A percentile compares a stretch with the other conserved stretches of the same genome.
phyloP scores from a whole-genome alignment of 352 stramenopile species.

The Pelagophyceae sp. region DNA sequence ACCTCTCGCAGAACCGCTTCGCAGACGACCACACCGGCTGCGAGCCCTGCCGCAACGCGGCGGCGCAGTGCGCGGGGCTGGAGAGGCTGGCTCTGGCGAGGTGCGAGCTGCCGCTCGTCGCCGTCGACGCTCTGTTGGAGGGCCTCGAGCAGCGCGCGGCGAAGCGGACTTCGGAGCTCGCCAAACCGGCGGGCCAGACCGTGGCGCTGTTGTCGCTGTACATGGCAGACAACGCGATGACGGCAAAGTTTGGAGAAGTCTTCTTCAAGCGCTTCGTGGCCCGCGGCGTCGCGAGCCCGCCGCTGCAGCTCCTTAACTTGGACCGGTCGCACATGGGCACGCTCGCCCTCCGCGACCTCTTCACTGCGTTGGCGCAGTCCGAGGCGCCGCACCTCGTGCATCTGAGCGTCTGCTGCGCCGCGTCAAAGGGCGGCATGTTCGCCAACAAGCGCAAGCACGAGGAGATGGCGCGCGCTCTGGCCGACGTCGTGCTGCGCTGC shows the following conservation, averaged over 20 bases:
- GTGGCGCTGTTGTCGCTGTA: background rate
- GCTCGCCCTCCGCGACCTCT: background rate
- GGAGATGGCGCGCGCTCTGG: background rate
- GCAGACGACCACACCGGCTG: background rate
- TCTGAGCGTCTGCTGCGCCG: background rate
- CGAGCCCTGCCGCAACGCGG: background rate
- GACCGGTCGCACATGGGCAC: background rate
- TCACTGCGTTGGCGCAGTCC: background rate
- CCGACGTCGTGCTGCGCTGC: background rate
- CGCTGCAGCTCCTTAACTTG: background rate
- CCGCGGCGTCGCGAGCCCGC: background rate
- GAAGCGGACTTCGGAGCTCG: background rate
- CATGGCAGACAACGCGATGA: background rate
- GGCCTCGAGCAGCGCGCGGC: background rate
- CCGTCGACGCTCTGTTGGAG: background rate
- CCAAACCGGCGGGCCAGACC: background rate
- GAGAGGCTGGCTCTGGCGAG: background rate
- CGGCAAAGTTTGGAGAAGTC: background rate
- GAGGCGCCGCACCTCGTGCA: background rate
- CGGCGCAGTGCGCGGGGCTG: background rate
- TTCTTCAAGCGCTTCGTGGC: background rate
- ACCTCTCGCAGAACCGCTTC: background rate
- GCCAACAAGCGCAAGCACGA: conserved; percentile 9
- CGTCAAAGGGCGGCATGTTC: conserved; percentile 3
- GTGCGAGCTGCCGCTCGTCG: background rate